A percentile compares a stretch with the other conserved stretches of the same genome.
Evolutionary conservation across 202 grass and related monocot species (phyloP).

Genomic region (Hordeum pubiflorum): DNA sequence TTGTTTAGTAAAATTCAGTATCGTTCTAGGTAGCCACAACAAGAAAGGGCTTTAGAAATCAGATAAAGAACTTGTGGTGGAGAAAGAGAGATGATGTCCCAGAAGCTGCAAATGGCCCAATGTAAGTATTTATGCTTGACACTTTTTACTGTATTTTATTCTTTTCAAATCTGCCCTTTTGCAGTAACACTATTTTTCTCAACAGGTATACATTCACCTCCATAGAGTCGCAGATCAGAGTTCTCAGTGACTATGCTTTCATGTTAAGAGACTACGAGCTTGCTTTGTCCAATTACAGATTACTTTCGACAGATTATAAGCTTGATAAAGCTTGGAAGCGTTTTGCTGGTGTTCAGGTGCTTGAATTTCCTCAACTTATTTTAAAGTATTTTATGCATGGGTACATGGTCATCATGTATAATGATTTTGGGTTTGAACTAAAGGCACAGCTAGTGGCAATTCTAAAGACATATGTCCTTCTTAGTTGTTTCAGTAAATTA

Average conservation of each 20-base stretch:
- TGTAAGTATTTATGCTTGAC: conserved; percentile 46
- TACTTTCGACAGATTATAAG: conserved; percentile 94
- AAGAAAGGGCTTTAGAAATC: conserved; percentile 96
- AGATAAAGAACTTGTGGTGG: conserved; percentile 99
- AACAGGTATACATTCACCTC: conserved; percentile 92
- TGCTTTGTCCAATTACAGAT: conserved; percentile 94
- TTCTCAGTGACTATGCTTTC: conserved; percentile 94
- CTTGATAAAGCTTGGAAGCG: conserved; percentile 97
- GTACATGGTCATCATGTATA: background rate
- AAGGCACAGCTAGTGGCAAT: background rate
- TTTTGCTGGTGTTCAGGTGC: conserved; percentile 91
- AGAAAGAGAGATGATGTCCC: conserved; percentile 90
- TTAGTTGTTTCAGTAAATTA: background rate
- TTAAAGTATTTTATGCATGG: background rate
- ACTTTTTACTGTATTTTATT: conserved; percentile 24
- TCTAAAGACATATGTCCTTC: conserved; percentile 2
- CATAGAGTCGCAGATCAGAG: conserved; percentile 97
- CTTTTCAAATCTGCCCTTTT: conserved; percentile 17
- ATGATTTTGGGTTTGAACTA: background rate
- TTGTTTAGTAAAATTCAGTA: background rate
- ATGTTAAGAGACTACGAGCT: conserved; percentile 98
- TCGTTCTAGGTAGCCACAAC: conserved; percentile 71
- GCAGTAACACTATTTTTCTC: conserved; percentile 32
- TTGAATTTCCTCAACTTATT: background rate
- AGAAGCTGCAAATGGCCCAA: conserved; percentile 75